Evolutionary conservation across 129 eudicot genomes (phyloP).

Genomic region (Solidago caesia): DNA sequence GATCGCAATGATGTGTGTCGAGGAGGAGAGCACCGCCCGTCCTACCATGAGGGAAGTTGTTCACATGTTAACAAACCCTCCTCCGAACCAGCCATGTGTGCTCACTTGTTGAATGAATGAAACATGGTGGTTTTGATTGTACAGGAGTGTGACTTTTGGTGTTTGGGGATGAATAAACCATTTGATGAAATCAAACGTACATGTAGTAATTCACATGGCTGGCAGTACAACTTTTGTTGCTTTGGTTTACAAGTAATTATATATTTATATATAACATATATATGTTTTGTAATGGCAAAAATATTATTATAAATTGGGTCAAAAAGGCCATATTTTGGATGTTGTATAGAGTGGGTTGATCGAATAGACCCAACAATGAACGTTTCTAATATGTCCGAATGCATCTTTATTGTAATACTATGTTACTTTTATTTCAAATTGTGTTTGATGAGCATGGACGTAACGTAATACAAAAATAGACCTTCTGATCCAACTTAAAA

Average conservation of each 20-base stretch:
- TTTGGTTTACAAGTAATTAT: background rate
- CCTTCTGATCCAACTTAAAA: too few species aligned
- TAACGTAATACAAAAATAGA: too few species aligned
- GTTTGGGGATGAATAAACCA: constrained; percentile 20
- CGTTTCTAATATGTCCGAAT: too few species aligned
- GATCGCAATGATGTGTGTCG: constrained; percentile 92
- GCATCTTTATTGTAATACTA: too few species aligned
- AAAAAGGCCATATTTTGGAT: too few species aligned
- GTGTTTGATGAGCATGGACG: too few species aligned
- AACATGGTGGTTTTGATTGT: constrained; percentile 9
- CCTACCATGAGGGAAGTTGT: constrained; percentile 97
- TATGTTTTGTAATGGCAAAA: background rate
- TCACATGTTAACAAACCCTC: constrained; percentile 74
- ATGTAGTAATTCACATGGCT: background rate
- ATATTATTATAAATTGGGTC: background rate
- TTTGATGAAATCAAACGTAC: constrained; percentile 17
- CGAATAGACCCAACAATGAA: too few species aligned
- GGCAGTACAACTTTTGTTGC: constrained; percentile 9
- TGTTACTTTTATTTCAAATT: too few species aligned
- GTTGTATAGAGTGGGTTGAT: too few species aligned
- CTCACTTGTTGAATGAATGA: background rate
- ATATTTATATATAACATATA: background rate
- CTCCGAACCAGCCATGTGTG: constrained; percentile 13
- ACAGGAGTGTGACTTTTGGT: constrained; percentile 31
- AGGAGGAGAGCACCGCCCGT: constrained; percentile 72